Evolutionary conservation across 2,329 filamentous ascomycete species (phyloP), one percentile per base, ranked within the genome.

Genomic region (Phaeosphaeriaceae sp.): DNA sequence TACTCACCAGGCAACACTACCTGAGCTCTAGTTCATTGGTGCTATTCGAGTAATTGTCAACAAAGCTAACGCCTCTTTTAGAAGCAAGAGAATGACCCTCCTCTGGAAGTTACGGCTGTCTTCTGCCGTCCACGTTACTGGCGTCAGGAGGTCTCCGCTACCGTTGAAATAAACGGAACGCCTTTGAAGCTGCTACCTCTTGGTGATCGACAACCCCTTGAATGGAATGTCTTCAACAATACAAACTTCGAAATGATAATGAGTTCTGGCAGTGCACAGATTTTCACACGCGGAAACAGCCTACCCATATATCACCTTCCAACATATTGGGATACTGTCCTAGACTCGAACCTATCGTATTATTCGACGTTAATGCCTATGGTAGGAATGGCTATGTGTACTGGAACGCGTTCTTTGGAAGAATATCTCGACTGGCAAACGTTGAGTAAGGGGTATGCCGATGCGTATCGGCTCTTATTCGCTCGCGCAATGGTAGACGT

Each of bases 381-480:
- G 69, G 66, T 75, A 1, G 70, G 70, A 0, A 72, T 77, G n/a
- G 72, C 74, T 0, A 42, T 79, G 2, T 71, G 61, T 6, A 57
- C 65, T 0, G 62, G 56, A 8, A 46, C 60, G 1, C 48, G 46
- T 0, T 48, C 71, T 0, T 6, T 70, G 0, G 61, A 69, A 13
- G 65, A 71, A 0, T 74, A 75, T 28, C 42, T 75, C 1, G 67
- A 76, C 32, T 67, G 69, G 20, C 40, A 62, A 12, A 52, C 48
- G 0, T 46, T 81, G 0, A 56, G 62, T 0, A 23, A 54, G 2
- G 71, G 74, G 0, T 79, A 77, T 37, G 64, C 75, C 21, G 61
- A 64, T 1, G 75, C 76, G 0, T 78, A 81, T 44, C 61, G 73
- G 12, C 23, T 81, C 0, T 54, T 80, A 0, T 79, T 81, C 35